These are phyloP conservation scores for Phytophthora cryptogea DNA, from an alignment of 352 stramenopile genomes.

Conservation along the genomic window DNA sequence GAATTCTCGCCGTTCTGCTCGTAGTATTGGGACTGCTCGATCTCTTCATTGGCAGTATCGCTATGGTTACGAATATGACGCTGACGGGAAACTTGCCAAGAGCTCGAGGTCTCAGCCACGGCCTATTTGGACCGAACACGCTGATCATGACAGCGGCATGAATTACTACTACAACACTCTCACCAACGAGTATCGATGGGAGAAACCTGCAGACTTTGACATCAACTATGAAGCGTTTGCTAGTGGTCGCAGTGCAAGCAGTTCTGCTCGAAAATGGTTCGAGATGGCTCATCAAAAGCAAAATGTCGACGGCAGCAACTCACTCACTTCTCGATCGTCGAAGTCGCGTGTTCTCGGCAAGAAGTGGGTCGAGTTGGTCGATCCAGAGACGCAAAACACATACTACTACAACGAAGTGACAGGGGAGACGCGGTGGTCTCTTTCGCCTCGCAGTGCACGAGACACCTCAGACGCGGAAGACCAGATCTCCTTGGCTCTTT, in stretches of 20 bases:
- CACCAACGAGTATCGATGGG: conserved; percentile 81
- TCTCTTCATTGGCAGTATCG: conserved; percentile 77
- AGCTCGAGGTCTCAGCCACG: conserved; percentile 31
- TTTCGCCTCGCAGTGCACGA: conserved; percentile 71
- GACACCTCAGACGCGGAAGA: conserved; percentile 51
- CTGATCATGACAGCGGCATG: conserved; percentile 48
- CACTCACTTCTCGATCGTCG: conserved; percentile 37
- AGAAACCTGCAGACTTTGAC: conserved; percentile 67
- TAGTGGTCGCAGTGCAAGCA: conserved; percentile 38
- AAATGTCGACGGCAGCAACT: conserved; percentile 22
- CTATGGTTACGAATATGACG: conserved; percentile 72
- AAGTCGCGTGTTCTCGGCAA: conserved; percentile 55
- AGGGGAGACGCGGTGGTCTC: conserved; percentile 85
- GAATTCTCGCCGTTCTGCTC: conserved; percentile 27
- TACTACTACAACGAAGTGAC: conserved; percentile 94
- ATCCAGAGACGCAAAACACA: conserved; percentile 77
- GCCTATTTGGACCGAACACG: conserved; percentile 70
- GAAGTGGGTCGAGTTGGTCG: conserved; percentile 86
- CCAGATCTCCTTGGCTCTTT: conserved; percentile 66
- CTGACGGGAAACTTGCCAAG: conserved; percentile 39
- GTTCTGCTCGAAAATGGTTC: conserved; percentile 73
- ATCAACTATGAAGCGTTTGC: conserved; percentile 54
- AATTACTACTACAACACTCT: conserved; percentile 77
- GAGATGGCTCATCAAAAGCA: conserved; percentile 32
- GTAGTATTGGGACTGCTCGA: conserved; percentile 34